phyloP scores from a whole-genome alignment of 2,329 filamentous ascomycete genomes.

The Colletotrichum higginsianum region DNA sequence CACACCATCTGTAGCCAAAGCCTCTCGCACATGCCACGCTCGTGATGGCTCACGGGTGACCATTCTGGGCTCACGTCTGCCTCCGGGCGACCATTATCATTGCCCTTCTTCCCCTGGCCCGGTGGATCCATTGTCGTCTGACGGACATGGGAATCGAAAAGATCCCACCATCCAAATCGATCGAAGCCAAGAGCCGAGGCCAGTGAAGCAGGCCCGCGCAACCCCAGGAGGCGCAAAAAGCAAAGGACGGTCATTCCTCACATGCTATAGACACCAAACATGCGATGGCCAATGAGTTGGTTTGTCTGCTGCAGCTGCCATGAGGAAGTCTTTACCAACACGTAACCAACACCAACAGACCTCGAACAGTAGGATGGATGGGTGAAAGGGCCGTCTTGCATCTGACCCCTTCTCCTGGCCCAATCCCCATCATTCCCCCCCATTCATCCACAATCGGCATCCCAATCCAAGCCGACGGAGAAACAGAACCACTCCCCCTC shows the following conservation, averaged over 20 bases:
- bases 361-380: neutral
- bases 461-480: conserved; percentile 25
- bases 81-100: conserved; percentile 9
- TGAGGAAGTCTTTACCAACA: neutral
- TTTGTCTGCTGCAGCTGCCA: neutral
- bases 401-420: conserved; percentile 16
- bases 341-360: conserved; percentile 1
- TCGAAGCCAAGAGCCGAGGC: neutral
- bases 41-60: conserved; percentile 29
- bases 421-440: conserved; percentile 16
- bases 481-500: neutral
- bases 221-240: neutral
- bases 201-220: neutral
- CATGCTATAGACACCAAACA: neutral
- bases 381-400: conserved; percentile 6
- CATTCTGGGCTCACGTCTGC: conserved; percentile 14
- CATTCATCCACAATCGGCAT: conserved; percentile 37
- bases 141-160: conserved; percentile 25
- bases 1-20: conserved; percentile 21
- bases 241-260: neutral
- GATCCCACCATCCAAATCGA: conserved; percentile 24
- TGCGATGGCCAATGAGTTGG: neutral
- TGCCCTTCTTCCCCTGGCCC: neutral
- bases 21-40: conserved; percentile 25
- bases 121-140: conserved; percentile 11